Conservation (phyloP, 108 stramenopile genomes). For the Cyclotella choctawhatcheeana region DNA sequence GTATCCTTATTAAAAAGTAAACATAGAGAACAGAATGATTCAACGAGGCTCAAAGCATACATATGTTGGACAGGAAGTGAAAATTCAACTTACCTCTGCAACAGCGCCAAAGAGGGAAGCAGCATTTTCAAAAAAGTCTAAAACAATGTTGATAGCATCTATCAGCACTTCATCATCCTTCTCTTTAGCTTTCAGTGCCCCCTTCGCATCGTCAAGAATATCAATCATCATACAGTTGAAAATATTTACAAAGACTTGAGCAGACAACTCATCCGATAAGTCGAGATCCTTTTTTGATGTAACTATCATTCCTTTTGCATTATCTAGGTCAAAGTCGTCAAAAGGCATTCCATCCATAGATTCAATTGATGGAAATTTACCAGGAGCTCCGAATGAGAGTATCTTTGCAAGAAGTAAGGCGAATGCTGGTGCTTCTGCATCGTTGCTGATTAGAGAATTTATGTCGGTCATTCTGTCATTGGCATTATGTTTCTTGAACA, state of each 20-base stretch:
- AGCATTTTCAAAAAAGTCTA: constrained; percentile 90
- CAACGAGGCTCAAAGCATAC: background rate
- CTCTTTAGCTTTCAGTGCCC: constrained; percentile 77
- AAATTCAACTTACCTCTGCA: constrained; percentile 63
- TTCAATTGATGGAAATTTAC: constrained; percentile 74
- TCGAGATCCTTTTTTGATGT: constrained; percentile 51
- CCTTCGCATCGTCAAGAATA: constrained; percentile 85
- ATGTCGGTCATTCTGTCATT: constrained; percentile 73
- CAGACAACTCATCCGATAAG: constrained; percentile 69
- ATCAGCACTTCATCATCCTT: constrained; percentile 61
- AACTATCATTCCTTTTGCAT: constrained; percentile 57
- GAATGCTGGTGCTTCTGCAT: constrained; percentile 74
- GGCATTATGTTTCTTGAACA: constrained; percentile 73
- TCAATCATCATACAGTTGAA: constrained; percentile 92
- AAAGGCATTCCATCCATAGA: constrained; percentile 70
- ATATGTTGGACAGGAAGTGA: too few species aligned
- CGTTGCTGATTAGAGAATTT: constrained; percentile 50
- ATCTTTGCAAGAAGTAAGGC: constrained; percentile 73
- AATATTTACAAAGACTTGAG: constrained; percentile 86
- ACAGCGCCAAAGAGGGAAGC: constrained; percentile 81
- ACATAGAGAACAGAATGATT: background rate
- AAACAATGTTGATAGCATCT: constrained; percentile 80
- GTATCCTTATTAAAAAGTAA: constrained; percentile 54
- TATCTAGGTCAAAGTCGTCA: constrained; percentile 68
- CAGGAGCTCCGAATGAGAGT: constrained; percentile 88